Conservation (phyloP, 805 yeast genomes). For the Sugiyamaella qingdaonensis region DNA sequence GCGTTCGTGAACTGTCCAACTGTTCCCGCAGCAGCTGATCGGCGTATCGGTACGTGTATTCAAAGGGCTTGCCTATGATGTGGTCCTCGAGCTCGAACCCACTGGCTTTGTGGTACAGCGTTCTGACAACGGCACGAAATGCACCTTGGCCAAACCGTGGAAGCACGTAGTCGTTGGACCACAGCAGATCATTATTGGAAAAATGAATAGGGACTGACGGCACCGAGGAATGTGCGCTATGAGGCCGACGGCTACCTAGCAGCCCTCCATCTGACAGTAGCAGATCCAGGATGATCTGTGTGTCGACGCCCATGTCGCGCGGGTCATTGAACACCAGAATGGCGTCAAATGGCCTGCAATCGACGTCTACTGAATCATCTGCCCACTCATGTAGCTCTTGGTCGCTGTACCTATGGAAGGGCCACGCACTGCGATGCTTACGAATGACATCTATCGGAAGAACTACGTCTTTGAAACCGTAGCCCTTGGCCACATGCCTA, state of each 20-base stretch:
- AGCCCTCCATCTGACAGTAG: conserved; percentile 59
- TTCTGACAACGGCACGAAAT: conserved; percentile 58
- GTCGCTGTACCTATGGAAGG: conserved; percentile 55
- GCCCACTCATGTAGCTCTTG: conserved; percentile 45
- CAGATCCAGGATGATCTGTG: conserved; percentile 71
- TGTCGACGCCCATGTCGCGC: conserved; percentile 79
- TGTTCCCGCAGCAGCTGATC: conserved; percentile 59
- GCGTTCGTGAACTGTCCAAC: conserved; percentile 13
- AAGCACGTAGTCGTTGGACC: conserved; percentile 77
- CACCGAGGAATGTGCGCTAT: conserved; percentile 35
- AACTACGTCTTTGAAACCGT: conserved; percentile 75
- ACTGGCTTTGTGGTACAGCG: conserved; percentile 53
- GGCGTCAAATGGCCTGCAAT: conserved; percentile 54
- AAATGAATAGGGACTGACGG: conserved; percentile 63
- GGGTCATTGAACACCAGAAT: conserved; percentile 85
- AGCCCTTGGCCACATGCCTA: conserved; percentile 65
- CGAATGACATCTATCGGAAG: conserved; percentile 70
- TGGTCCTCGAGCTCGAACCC: conserved; percentile 50
- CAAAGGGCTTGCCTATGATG: conserved; percentile 78
- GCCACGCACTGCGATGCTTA: conserved; percentile 53
- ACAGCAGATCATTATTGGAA: conserved; percentile 76
- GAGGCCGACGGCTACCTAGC: conserved; percentile 54
- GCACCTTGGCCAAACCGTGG: conserved; percentile 94
- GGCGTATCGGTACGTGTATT: conserved; percentile 77
- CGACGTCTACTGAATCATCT: conserved; percentile 28